These are phyloP conservation scores for Stemphylium beticola DNA, from an alignment of 2,329 filamentous ascomycete species.

Conservation along the genomic window DNA sequence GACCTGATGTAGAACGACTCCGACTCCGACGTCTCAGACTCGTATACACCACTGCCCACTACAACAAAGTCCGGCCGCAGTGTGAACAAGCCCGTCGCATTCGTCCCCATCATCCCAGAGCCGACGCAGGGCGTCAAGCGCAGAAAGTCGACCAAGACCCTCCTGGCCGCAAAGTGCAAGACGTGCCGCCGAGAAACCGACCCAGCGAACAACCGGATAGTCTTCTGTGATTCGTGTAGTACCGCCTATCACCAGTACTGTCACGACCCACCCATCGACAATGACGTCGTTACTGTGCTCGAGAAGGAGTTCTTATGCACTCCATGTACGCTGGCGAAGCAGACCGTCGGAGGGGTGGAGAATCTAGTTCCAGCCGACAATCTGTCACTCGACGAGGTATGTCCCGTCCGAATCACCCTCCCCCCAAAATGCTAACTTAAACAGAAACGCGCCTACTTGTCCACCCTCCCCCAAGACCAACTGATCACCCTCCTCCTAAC, in stretches of 20 bases:
- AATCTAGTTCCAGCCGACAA: constrained; percentile 49
- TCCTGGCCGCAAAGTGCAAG: constrained; percentile 67
- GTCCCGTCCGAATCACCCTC: constrained; percentile 11
- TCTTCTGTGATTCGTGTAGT: constrained; percentile 85
- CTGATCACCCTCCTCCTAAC: constrained; percentile 70
- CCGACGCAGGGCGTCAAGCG: constrained; percentile 59
- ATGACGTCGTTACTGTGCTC: constrained; percentile 69
- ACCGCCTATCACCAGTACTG: constrained; percentile 81
- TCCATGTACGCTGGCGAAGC: constrained; percentile 57
- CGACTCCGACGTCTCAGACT: constrained; percentile 50
- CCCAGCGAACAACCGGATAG: constrained; percentile 77
- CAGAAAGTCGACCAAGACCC: constrained; percentile 63
- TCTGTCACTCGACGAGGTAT: constrained; percentile 52
- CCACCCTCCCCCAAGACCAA: constrained; percentile 64
- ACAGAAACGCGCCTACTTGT: constrained; percentile 69
- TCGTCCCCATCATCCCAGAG: constrained; percentile 62
- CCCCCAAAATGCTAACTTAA: background rate
- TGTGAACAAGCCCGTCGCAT: constrained; percentile 69
- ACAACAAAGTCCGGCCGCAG: constrained; percentile 78
- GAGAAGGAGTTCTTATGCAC: constrained; percentile 75
- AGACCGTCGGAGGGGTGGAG: constrained; percentile 42
- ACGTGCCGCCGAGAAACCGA: constrained; percentile 75
- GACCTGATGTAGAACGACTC: constrained; percentile 33
- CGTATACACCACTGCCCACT: constrained; percentile 64
- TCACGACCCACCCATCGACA: constrained; percentile 76